phyloP scores from a whole-genome alignment of 495 filamentous ascomycete genomes.

The Aspergillus haitiensis region DNA sequence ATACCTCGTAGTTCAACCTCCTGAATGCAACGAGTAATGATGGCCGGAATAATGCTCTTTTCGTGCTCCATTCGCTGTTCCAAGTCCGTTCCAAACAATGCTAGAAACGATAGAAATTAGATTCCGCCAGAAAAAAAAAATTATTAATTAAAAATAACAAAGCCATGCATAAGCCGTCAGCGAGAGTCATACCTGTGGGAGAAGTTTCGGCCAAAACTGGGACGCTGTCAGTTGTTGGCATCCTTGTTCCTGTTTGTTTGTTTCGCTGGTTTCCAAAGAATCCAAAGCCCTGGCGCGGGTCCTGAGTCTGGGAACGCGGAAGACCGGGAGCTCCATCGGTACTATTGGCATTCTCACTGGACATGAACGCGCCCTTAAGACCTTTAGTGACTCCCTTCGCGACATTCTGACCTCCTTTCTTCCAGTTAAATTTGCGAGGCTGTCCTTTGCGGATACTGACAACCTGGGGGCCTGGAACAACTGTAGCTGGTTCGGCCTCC shows the following conservation, averaged over 20 bases:
- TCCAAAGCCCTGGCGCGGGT: constrained; percentile 70
- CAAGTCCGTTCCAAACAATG: constrained; percentile 89
- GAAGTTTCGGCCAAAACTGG: constrained; percentile 56
- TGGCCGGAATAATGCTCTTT: constrained; percentile 81
- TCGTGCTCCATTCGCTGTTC: constrained; percentile 84
- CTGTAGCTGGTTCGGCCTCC: constrained; percentile 65
- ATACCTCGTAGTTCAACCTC: constrained; percentile 87
- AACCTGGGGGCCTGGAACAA: constrained; percentile 79
- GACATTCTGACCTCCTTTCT: constrained; percentile 89
- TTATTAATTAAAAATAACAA: neutral
- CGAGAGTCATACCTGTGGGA: constrained; percentile 39
- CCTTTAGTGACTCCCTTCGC: constrained; percentile 94
- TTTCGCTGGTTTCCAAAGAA: constrained; percentile 63
- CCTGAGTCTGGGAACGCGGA: constrained; percentile 50
- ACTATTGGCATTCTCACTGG: constrained; percentile 43
- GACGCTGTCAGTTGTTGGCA: constrained; percentile 56
- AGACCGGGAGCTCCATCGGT: constrained; percentile 44
- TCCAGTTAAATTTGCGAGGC: constrained; percentile 96
- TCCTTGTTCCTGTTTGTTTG: constrained; percentile 47
- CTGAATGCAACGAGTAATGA: constrained; percentile 93
- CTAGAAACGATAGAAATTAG: constrained; percentile 27
- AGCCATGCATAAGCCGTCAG: too few relatives aligned
- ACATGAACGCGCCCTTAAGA: constrained; percentile 76
- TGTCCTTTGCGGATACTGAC: constrained; percentile 91
- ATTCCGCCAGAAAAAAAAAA: neutral